These are phyloP conservation scores for Hymenotorrendiella dingleyae DNA, from an alignment of 2,329 filamentous ascomycete genomes.

Conservation along the genomic window DNA sequence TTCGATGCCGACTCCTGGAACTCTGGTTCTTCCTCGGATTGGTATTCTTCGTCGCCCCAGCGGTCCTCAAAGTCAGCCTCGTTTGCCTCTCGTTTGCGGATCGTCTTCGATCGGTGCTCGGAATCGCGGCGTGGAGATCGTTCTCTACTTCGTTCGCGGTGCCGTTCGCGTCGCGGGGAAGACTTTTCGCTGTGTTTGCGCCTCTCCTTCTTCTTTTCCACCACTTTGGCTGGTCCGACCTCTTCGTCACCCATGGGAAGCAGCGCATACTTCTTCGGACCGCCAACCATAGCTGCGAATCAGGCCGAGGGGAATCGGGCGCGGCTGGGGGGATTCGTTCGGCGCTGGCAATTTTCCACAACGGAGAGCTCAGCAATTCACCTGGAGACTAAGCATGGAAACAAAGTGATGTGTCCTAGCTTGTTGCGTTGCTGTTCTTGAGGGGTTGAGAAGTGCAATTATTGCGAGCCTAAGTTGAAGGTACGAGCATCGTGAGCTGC, in stretches of 20 bases:
- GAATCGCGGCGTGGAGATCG: slow-evolving; percentile 33
- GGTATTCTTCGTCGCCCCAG: slow-evolving; percentile 73
- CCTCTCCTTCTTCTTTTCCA: slow-evolving; percentile 42
- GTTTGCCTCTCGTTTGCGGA: slow-evolving; percentile 42
- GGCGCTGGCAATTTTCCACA: too few relatives aligned
- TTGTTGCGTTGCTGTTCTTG: too few relatives aligned
- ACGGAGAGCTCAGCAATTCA: too few relatives aligned
- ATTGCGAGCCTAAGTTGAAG: too few relatives aligned
- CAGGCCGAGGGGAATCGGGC: too few relatives aligned
- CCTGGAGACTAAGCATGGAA: too few relatives aligned
- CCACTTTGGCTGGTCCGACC: slow-evolving; percentile 47
- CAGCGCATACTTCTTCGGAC: slow-evolving; percentile 61
- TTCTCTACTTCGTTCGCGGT: slow-evolving; percentile 32
- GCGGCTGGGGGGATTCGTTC: too few relatives aligned
- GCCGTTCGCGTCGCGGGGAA: slow-evolving; percentile 30
- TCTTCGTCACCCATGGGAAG: slow-evolving; percentile 62
- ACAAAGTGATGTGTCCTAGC: too few relatives aligned
- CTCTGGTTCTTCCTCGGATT: slow-evolving; percentile 47
- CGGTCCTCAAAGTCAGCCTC: slow-evolving; percentile 67
- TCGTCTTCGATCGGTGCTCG: slow-evolving; percentile 42
- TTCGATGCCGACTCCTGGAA: slow-evolving; percentile 67
- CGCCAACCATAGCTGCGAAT: slow-evolving; percentile 34
- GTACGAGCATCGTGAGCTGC: too few relatives aligned
- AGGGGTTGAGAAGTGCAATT: too few relatives aligned
- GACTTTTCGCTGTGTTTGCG: slow-evolving; percentile 32